Evolutionary conservation across 2,329 filamentous ascomycete species (phyloP), one percentile per base, ranked within the genome.

Genomic region (Zasmidium angulare): DNA sequence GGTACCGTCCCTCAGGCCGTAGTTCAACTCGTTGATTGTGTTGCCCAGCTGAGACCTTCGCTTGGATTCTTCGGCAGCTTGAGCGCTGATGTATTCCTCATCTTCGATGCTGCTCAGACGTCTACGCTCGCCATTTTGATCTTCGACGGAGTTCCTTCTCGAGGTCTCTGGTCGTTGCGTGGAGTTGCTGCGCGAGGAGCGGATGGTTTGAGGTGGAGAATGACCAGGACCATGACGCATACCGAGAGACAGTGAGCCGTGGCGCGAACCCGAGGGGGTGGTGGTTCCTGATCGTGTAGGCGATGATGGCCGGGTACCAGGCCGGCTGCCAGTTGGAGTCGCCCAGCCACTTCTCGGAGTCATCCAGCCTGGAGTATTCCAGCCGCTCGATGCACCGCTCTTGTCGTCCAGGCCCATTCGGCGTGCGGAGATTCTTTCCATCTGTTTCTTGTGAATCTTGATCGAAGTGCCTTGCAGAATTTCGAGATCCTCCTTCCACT

Each of bases 401-500:
- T 68, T 68, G 29, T 70, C 67, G 23, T 70, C 66, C 6, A 69
- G 57, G 43, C 71, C 71, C 63, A 71, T 69, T 46, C 68, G 62
- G 51, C 69, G 71, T 21, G 67, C 64, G 1, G 70, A 69, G 50
- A 70, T 66, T 52, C 75, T 76, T 63, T 81, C 71, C 64, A 70
- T 68, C 53, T 76, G 76, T 66, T 81, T 82, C 64, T 80, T 74
- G 68, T 83, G 81, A 17, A 86, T 78, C 53, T 82, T 81, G 68
- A 88, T 87, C 0, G 85, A 80, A 10, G 81, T 84, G 14, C 76
- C 76, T 67, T 89, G 86, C 19, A 89, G 78, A 46, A 82, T 84
- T 62, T 87, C 85, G 10, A 88, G 75, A 61, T 86, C 84, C 66
- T 87, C 82, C 53, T 87, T 79, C 86, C 86, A 89, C 67, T 88